Base-by-base conservation (phyloP, 768 basidiomycete species). In the Leccinum uliginosum region DNA sequence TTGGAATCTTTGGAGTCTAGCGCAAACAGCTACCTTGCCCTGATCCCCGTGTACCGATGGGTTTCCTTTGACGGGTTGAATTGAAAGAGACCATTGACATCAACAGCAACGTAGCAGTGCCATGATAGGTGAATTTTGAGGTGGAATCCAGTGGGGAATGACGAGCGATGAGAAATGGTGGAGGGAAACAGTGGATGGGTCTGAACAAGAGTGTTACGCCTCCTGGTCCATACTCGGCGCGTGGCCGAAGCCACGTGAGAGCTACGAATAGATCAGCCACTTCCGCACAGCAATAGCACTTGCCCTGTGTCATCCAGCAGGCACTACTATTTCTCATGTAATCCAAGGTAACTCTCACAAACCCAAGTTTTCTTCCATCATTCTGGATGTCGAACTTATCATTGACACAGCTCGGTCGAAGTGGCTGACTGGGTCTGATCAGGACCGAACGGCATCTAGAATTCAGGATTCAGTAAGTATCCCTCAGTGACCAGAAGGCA, bases 131-230 rank as follows among this genome's bases (percentile, higher is more conserved):
- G 3, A 30, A 51, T 59, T 58, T 54, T 55, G 57, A 40, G 26
- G 49, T 34, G 40, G 56, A 58, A 67, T 62, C 51, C 21, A 56
- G 57, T 40, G 35, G 38, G 43, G 53, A 59, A 58, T 59, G 60
- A 52, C 50, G 66, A 56, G 54, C 60, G 66, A 71, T 70, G 69
- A 66, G 64, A 65, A 65, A 60, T 44, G 53, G 62, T 38, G 58
- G 68, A 67, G 62, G 62, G 68, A 61, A 63, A 61, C 43, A 52
- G 64, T 71, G 68, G 59, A 70, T 65, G 68, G 55, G 55, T 43
- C 65, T 61, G 70, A 61, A 70, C 68, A 70, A 71, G 68, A 67
- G 64, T 68, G 66, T 64, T 68, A 64, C 60, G 62, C 66, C 68
- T 62, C 56, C 64, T 68, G 60, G 59, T 54, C 66, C 61, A 59